Evolutionary conservation across 164 flowering plant species (phyloP), one percentile per base, ranked within the genome.

Genomic region (Buxus sempervirens): DNA sequence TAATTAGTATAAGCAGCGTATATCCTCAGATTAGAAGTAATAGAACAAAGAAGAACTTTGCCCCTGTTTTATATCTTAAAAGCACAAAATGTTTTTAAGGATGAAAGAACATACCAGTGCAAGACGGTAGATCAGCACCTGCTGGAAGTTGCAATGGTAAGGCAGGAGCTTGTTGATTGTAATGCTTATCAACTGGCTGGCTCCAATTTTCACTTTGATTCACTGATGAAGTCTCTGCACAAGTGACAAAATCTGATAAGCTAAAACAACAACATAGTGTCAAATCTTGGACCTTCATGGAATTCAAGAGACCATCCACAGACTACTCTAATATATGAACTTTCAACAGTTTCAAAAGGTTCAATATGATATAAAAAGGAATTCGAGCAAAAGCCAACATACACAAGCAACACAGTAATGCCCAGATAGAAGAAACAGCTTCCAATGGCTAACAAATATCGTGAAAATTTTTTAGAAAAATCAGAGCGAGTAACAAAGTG

Each of bases 111-210:
- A 48, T 74, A 88, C 98, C 91, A 69, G 94, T 84, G 74, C 91
- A 89, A 58, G 98, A 82, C 21, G 98, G 97, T 54, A 87, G 80
- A 81, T 82, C 89, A 65, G 96, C 98, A 79, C 89, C 77, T 66
- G 77, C 78, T 61, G 98, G 98, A 82, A 94, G 96, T 68, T 90
- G 90, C 22, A 76, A 79, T 63, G 96, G 96, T 82, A 93, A 79
- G 24, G 88, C 26, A 64, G 82, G 63, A 71, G 73, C 69, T 41
- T 76, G 83, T 41, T 79, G 85, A 63, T 67, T 57, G 49, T 79
- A 72, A 72, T 58, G 69, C 77, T 83, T 93, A 64, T 66, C 74
- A 24, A 64, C 41, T 54, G 78, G 55, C 65, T 82, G 84, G 65
- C 63, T 81, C 89, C 96, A 73, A 78, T 60, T 77, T 60, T 83